Percentiles rank a stretch among this genome's conserved stretches.
Conservation (phyloP, 1,139 yeast genomes). For the Maudiozyma humilis region DNA sequence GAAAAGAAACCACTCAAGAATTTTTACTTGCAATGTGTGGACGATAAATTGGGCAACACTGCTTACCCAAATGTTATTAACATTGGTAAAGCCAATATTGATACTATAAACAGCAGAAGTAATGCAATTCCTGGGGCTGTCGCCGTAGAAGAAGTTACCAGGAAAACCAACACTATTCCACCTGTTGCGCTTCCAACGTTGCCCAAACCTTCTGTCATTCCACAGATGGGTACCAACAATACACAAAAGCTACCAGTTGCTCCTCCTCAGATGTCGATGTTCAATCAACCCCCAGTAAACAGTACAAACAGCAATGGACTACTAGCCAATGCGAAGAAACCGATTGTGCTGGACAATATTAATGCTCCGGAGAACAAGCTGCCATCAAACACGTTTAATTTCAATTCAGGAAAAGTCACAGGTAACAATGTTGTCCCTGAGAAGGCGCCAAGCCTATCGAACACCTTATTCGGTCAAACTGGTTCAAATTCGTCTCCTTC, state of each 20-base stretch:
- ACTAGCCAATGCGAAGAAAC: too few species aligned
- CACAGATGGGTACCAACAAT: too few species aligned
- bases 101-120: not conserved
- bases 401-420: too few species aligned
- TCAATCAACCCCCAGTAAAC: too few species aligned
- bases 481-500: not conserved
- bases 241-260: too few species aligned
- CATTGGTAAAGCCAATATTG: constrained; percentile 31
- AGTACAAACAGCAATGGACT: too few species aligned
- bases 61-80: constrained; percentile 31
- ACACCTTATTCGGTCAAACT: not conserved
- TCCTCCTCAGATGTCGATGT: too few species aligned
- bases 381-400: too few species aligned
- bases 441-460: not conserved
- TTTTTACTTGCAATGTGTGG: constrained; percentile 48
- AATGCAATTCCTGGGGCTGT: not conserved
- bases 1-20: constrained; percentile 43
- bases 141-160: not conserved
- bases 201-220: not conserved
- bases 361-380: too few species aligned
- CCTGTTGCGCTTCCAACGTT: not conserved
- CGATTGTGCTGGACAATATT: too few species aligned
- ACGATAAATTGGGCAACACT: constrained; percentile 36
- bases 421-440: too few species aligned
- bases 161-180: not conserved